phyloP scores from a whole-genome alignment of 2,329 filamentous ascomycete species.

The Apiospora koreana region DNA sequence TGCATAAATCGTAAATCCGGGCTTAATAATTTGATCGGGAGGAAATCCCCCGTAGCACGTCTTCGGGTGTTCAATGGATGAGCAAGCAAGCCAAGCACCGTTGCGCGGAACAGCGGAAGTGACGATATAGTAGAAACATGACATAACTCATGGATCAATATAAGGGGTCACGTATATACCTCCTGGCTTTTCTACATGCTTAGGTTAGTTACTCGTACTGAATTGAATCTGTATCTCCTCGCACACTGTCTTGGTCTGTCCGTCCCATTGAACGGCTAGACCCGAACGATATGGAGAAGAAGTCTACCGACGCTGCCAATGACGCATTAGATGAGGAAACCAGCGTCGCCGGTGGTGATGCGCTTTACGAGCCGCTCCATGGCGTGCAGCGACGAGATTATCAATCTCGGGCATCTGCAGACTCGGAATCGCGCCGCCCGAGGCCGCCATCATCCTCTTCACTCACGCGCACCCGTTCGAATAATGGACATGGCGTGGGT shows the following conservation, averaged over 20 bases:
- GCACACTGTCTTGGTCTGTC: too few species aligned
- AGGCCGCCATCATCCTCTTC: background rate
- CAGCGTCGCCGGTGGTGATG: background rate
- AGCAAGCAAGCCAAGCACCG: background rate
- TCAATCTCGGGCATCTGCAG: background rate
- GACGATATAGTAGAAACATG: background rate
- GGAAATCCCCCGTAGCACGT: background rate
- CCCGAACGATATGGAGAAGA: background rate
- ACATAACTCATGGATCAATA: background rate
- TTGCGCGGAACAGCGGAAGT: background rate
- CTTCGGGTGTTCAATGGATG: background rate
- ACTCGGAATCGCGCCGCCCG: background rate
- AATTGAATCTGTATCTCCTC: background rate
- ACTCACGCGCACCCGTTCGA: conserved; percentile 10
- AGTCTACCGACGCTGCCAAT: background rate
- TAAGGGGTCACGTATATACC: background rate
- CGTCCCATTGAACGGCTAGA: background rate
- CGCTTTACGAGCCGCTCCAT: background rate
- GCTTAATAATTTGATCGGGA: conserved; percentile 7
- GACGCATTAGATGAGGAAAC: background rate
- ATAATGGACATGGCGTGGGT: conserved; percentile 16
- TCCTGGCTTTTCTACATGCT: background rate
- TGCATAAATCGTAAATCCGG: background rate
- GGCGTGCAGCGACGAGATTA: background rate
- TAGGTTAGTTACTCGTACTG: background rate